Percentiles rank a stretch among this genome's conserved stretches.
phyloP scores from a whole-genome alignment of 805 yeast genomes.

The Cyberlindnera suaveolens region DNA sequence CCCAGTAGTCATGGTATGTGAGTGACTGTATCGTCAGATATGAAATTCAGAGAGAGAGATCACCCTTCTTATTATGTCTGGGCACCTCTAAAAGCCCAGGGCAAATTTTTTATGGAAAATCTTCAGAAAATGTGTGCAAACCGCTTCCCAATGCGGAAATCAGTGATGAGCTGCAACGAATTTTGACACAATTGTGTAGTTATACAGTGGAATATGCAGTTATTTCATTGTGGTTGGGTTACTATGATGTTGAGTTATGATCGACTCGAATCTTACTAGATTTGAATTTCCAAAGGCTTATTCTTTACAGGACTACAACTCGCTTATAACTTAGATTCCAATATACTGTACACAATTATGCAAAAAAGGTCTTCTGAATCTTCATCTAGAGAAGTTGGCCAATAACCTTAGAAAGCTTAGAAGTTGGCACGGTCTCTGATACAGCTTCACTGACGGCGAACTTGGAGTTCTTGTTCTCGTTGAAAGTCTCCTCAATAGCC shows the following conservation, averaged over 20 bases:
- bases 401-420: slow-evolving; percentile 21
- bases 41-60: no score
- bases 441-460: slow-evolving; percentile 14
- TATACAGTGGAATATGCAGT: background rate
- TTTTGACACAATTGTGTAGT: background rate
- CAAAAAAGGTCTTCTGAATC: no score
- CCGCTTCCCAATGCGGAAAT: slow-evolving; percentile 16
- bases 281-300: no score
- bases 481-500: slow-evolving; percentile 14
- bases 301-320: no score
- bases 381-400: slow-evolving; percentile 8
- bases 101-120: slow-evolving; percentile 13
- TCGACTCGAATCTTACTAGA: no score
- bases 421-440: slow-evolving; percentile 20
- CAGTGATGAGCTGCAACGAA: slow-evolving; percentile 15
- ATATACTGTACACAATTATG: no score
- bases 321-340: no score
- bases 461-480: slow-evolving; percentile 18
- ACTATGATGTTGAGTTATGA: no score
- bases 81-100: background rate
- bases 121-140: slow-evolving; percentile 13
- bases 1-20: slow-evolving; percentile 20
- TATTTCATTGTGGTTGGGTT: no score
- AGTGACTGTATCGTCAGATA: no score
- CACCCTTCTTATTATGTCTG: no score